phyloP scores from a whole-genome alignment of 495 filamentous ascomycete genomes.

The Lophiostoma macrostomum region DNA sequence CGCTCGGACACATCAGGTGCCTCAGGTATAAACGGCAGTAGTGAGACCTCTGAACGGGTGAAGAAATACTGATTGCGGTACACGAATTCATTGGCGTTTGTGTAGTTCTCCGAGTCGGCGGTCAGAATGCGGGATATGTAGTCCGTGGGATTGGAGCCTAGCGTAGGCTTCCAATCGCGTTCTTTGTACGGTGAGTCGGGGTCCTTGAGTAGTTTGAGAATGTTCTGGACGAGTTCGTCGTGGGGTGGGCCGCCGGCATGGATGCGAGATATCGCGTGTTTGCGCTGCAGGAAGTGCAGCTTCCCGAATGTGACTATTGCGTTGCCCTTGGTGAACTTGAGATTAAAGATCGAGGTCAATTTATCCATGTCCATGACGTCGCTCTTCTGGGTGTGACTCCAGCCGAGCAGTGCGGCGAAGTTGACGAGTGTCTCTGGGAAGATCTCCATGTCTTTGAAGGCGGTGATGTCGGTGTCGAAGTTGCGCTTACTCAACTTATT shows the following conservation, averaged over 20 bases:
- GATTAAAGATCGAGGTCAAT: slow-evolving; percentile 70
- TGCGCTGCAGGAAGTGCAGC: slow-evolving; percentile 73
- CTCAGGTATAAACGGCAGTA: slow-evolving; percentile 6
- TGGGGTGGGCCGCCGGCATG: slow-evolving; percentile 37
- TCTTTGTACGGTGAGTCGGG: slow-evolving; percentile 38
- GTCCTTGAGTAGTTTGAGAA: slow-evolving; percentile 40
- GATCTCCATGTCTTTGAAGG: slow-evolving; percentile 64
- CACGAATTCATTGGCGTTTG: slow-evolving; percentile 55
- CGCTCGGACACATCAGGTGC: background rate
- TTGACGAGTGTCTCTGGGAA: slow-evolving; percentile 75
- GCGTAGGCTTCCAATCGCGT: slow-evolving; percentile 7
- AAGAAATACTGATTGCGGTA: slow-evolving; percentile 64
- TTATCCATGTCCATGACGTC: slow-evolving; percentile 66
- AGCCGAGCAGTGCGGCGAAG: slow-evolving; percentile 81
- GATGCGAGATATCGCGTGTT: slow-evolving; percentile 51
- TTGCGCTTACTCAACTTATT: slow-evolving; percentile 91
- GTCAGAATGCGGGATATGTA: slow-evolving; percentile 55
- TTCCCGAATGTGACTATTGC: slow-evolving; percentile 80
- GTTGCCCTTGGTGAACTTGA: slow-evolving; percentile 86
- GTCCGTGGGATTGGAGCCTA: no score
- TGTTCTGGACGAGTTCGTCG: slow-evolving; percentile 49
- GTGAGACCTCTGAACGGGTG: slow-evolving; percentile 33
- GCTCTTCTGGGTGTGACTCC: slow-evolving; percentile 60
- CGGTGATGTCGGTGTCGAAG: slow-evolving; percentile 63
- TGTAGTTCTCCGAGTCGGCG: slow-evolving; percentile 62